Conservation (phyloP, 139 green algal genomes). For the Chlorella sp. region DNA sequence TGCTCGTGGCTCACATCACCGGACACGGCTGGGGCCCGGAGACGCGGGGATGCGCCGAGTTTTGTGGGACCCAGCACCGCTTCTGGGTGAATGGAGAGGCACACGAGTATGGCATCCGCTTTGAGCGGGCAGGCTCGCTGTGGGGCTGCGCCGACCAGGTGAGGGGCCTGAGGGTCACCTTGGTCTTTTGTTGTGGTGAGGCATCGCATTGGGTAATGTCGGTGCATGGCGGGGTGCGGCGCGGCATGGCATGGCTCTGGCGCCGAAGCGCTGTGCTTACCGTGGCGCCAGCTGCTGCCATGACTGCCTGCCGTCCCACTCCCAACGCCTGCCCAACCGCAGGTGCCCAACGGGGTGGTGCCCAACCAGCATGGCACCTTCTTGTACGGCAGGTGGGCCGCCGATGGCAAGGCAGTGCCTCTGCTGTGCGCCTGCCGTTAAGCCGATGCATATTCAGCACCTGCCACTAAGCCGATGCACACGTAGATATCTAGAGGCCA, state of each 20-base stretch:
- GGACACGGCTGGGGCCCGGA: slow-evolving; percentile 53
- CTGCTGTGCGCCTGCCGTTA: too few species aligned
- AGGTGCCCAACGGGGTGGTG: slow-evolving; percentile 49
- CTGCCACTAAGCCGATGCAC: too few species aligned
- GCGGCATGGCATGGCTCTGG: too few species aligned
- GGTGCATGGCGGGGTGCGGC: too few species aligned
- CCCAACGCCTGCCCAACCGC: neutral
- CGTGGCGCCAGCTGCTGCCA: too few species aligned
- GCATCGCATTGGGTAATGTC: too few species aligned
- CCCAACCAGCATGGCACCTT: slow-evolving; percentile 71
- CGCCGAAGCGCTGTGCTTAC: too few species aligned
- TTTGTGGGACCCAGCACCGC: slow-evolving; percentile 55
- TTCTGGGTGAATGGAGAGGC: slow-evolving; percentile 51
- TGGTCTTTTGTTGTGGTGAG: too few species aligned
- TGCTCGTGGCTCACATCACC: slow-evolving; percentile 53
- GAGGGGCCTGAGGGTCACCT: neutral
- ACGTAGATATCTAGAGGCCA: too few species aligned
- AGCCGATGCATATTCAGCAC: too few species aligned
- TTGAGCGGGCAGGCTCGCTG: slow-evolving; percentile 41
- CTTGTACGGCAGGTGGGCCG: slow-evolving; percentile 45
- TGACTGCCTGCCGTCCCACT: too few species aligned
- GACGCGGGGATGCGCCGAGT: slow-evolving; percentile 55
- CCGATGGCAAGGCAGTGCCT: too few species aligned
- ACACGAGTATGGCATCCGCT: slow-evolving; percentile 30
- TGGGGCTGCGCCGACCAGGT: slow-evolving; percentile 58